Conservation (phyloP, 805 yeast genomes). For the Ogataea trehalophila region DNA sequence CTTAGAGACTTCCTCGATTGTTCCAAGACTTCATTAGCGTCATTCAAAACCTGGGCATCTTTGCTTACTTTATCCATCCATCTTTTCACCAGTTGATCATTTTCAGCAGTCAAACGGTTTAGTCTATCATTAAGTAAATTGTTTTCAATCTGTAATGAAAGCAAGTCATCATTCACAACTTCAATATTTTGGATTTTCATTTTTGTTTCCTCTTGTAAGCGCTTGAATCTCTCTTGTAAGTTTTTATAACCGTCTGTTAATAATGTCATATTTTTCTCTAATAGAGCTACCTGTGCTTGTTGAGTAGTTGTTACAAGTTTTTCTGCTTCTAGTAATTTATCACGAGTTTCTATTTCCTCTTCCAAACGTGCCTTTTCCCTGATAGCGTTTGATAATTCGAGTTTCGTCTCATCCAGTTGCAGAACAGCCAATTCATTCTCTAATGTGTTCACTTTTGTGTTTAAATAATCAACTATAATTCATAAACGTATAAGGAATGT, state of each 20-base stretch:
- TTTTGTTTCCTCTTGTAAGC: conserved; percentile 29
- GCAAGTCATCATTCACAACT: conserved; percentile 44
- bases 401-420: conserved; percentile 12
- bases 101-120: conserved; percentile 31
- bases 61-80: conserved; percentile 40
- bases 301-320: conserved; percentile 4
- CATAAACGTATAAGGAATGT: background rate
- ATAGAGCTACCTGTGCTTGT: conserved; percentile 5
- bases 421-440: conserved; percentile 13
- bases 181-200: conserved; percentile 43
- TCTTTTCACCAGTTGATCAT: conserved; percentile 35
- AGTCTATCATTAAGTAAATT: conserved; percentile 36
- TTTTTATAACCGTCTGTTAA: conserved; percentile 23
- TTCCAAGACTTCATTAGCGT: conserved; percentile 32
- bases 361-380: conserved; percentile 5
- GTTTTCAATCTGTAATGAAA: conserved; percentile 45
- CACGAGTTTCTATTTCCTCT: conserved; percentile 4
- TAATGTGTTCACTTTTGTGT: conserved; percentile 5
- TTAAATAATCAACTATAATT: conserved; percentile 13
- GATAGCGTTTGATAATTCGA: conserved; percentile 11
- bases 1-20: conserved; percentile 12
- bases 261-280: conserved; percentile 14
- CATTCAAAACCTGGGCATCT: conserved; percentile 41
- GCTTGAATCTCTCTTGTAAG: conserved; percentile 14
- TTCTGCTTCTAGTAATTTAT: conserved; percentile 6